Conservation (phyloP, 2,329 filamentous ascomycete genomes). For the Fusarium transvaalense region DNA sequence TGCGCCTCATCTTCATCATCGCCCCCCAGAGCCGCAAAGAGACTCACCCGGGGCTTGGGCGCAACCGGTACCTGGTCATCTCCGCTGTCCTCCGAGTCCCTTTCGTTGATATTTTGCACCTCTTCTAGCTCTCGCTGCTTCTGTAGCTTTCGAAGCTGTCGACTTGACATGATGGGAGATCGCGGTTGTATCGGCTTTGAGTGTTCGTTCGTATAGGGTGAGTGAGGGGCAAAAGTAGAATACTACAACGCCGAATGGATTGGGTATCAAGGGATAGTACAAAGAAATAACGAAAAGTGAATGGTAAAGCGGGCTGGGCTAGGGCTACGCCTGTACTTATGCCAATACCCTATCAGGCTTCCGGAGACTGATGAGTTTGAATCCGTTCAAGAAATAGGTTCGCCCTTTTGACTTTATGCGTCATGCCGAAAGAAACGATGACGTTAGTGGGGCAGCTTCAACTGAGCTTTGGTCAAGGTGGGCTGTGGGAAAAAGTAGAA, state of each 20-base stretch:
- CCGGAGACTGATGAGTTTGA: background rate
- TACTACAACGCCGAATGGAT: background rate
- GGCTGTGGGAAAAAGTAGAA: slow-evolving; percentile 6
- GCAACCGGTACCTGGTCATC: slow-evolving; percentile 48
- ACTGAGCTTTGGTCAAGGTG: slow-evolving; percentile 13
- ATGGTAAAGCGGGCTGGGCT: background rate
- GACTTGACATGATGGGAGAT: slow-evolving; percentile 60
- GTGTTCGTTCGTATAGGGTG: slow-evolving; percentile 21
- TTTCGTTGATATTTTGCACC: slow-evolving; percentile 24
- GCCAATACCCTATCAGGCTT: background rate
- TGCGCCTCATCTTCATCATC: slow-evolving; percentile 58
- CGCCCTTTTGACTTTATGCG: slow-evolving; percentile 25
- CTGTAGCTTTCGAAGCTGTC: slow-evolving; percentile 65
- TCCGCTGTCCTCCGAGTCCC: slow-evolving; percentile 50
- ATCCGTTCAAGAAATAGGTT: background rate
- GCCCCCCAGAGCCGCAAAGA: slow-evolving; percentile 66
- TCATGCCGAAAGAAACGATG: slow-evolving; percentile 42
- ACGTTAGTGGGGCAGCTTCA: slow-evolving; percentile 41
- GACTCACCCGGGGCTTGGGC: slow-evolving; percentile 58
- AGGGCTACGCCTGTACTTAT: background rate
- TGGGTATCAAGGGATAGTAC: background rate
- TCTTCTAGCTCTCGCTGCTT: slow-evolving; percentile 62
- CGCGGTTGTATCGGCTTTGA: background rate
- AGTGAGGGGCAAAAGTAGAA: slow-evolving; percentile 21
- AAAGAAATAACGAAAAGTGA: background rate